Conservation (phyloP, 169 alveolate genomes). For the Cryptosporidium sp. region DNA sequence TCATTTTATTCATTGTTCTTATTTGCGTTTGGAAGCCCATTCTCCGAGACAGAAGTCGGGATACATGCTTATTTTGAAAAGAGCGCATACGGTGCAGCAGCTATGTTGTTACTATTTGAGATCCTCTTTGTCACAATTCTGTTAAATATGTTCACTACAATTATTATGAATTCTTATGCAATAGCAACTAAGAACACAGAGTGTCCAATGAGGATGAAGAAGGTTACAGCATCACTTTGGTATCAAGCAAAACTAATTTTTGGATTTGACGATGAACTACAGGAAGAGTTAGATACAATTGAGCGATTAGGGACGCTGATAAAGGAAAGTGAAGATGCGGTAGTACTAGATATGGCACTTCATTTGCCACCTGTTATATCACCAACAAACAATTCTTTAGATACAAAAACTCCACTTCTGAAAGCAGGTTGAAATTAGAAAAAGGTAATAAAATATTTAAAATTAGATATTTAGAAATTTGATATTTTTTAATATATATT, state of each 20-base stretch:
- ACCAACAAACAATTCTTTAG: conserved; percentile 25
- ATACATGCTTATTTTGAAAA: conserved; percentile 64
- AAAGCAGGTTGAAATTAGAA: conserved; percentile 6
- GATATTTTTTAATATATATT: neutral
- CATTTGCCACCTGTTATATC: conserved; percentile 63
- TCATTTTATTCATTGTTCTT: conserved; percentile 69
- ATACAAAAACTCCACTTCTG: conserved; percentile 12
- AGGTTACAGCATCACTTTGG: conserved; percentile 74
- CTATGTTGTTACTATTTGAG: conserved; percentile 61
- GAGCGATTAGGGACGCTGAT: conserved; percentile 27
- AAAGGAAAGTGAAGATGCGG: conserved; percentile 66
- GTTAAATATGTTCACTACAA: conserved; percentile 70
- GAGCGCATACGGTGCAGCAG: conserved; percentile 75
- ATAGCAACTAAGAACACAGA: conserved; percentile 66
- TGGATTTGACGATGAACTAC: conserved; percentile 58
- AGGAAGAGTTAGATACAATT: conserved; percentile 70
- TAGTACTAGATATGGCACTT: conserved; percentile 76
- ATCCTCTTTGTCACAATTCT: conserved; percentile 61
- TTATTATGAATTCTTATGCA: conserved; percentile 72
- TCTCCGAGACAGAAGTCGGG: conserved; percentile 47
- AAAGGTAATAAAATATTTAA: neutral
- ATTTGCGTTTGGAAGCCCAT: conserved; percentile 71
- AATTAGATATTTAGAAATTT: neutral
- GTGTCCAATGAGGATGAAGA: conserved; percentile 65
- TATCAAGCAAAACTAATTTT: conserved; percentile 71